A percentile compares a stretch with the other conserved stretches of the same genome.
These are phyloP conservation scores for Fusarium avenaceum DNA, from an alignment of 2,329 filamentous ascomycete genomes.

Conservation along the genomic window DNA sequence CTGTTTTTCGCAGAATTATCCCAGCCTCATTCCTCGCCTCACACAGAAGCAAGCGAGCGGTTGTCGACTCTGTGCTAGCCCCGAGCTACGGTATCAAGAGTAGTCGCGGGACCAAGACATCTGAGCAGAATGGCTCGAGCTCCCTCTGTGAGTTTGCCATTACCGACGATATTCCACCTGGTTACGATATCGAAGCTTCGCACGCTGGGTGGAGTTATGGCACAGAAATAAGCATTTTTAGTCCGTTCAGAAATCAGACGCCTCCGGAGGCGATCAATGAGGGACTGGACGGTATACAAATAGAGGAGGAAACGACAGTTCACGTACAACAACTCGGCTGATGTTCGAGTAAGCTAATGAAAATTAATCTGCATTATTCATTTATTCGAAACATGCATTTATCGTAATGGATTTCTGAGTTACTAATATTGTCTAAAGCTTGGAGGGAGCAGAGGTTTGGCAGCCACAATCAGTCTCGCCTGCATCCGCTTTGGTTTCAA, in stretches of 20 bases:
- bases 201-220: slow-evolving; percentile 28
- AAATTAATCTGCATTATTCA: not conserved
- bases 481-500: slow-evolving; percentile 11
- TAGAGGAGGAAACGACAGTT: slow-evolving; percentile 29
- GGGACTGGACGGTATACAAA: slow-evolving; percentile 18
- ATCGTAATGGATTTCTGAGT: too few species aligned
- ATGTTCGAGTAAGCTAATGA: slow-evolving; percentile 14
- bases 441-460: slow-evolving; percentile 11
- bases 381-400: not conserved
- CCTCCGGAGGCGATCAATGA: slow-evolving; percentile 10
- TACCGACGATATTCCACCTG: slow-evolving; percentile 10
- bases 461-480: slow-evolving; percentile 8
- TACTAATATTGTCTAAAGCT: slow-evolving; percentile 17
- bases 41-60: slow-evolving; percentile 7
- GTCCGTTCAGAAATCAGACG: slow-evolving; percentile 19
- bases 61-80: slow-evolving; percentile 4
- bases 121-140: slow-evolving; percentile 17
- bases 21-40: slow-evolving; percentile 26
- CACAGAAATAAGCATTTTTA: slow-evolving; percentile 22
- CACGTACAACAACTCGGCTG: slow-evolving; percentile 10
- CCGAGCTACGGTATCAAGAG: slow-evolving; percentile 8
- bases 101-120: not conserved
- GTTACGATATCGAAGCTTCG: slow-evolving; percentile 29
- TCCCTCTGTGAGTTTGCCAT: slow-evolving; percentile 24
- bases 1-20: slow-evolving; percentile 24